Percentiles rank a stretch among this genome's conserved stretches.
These are phyloP conservation scores for Silene uniflora DNA, from an alignment of 148 eudicot genomes.

Conservation along the genomic window DNA sequence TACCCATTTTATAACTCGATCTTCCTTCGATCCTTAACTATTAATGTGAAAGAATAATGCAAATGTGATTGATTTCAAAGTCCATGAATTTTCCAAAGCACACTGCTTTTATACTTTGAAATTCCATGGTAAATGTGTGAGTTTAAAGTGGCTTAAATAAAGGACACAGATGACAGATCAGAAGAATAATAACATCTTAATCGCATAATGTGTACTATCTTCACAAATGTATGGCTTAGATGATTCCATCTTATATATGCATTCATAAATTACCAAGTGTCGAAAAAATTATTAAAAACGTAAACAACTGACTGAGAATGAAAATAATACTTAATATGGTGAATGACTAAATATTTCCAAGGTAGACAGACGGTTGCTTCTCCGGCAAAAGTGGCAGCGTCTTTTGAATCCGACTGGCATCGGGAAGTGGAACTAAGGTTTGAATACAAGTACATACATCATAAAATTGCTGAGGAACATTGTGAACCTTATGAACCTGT, in stretches of 20 bases:
- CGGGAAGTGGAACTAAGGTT: too few species aligned
- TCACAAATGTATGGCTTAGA: background rate
- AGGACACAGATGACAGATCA: constrained; percentile 3
- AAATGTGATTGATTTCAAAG: background rate
- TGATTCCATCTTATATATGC: background rate
- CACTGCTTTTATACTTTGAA: background rate
- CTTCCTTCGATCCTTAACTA: background rate
- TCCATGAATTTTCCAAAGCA: background rate
- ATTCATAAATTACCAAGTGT: background rate
- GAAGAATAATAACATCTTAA: background rate
- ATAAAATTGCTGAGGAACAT: too few species aligned
- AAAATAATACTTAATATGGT: too few species aligned
- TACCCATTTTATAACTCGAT: constrained; percentile 22
- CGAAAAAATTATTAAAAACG: too few species aligned
- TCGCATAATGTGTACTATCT: background rate
- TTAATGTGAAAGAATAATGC: background rate
- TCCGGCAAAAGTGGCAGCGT: too few species aligned
- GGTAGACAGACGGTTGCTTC: too few species aligned
- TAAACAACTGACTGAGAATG: too few species aligned
- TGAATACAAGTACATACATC: too few species aligned
- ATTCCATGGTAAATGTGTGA: constrained; percentile 21
- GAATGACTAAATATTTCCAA: too few species aligned
- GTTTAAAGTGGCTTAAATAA: constrained; percentile 10
- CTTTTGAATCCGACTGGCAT: too few species aligned
- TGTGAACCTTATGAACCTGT: too few species aligned